Base-by-base conservation (phyloP, 495 filamentous ascomycete species). In the Aspergillus ellipticus region DNA sequence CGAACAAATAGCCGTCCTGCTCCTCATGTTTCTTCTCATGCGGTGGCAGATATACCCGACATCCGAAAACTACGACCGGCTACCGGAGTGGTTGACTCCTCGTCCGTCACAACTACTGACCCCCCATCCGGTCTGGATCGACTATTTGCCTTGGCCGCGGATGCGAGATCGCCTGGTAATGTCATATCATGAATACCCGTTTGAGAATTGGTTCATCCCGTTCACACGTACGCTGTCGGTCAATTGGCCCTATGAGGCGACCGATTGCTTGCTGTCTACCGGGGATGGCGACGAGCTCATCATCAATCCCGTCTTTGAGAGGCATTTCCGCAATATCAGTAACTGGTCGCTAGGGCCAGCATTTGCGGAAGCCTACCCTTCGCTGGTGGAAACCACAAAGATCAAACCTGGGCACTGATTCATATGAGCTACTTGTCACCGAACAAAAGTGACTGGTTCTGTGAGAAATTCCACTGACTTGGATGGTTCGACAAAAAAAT, bases 21-120 rank as follows among this genome's bases (percentile, higher is more conserved):
- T 87, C 60, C 69, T 81, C 63, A 93, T 92, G 89, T 93, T 92
- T 67, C 79, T 90, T 8, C 63, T 89, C 49, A 89, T 92, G 86
- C 84, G 89, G 2, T 95, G 89, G 89, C 84, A 86, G 62, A 84
- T 95, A 20, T 77, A 73, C 9, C 89, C 89, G 0, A 89, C 89
- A 4, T 75, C 73, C 43, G 85, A 88, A 58, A 92, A 89, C 69
- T 90, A 87, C 64, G 77, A 84, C 17, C 78, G 88, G 6, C 65
- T 94, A 2, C 89, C 90, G 0, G 70, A 81, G 1, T 92, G 83
- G 82, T 66, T 85, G 15, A 78, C 76, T 0, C 89, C 89, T 9
- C 69, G 80, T 2, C 73, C 80, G 0, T 74, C 75, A 8, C 89
- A 92, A 66, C 70, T 86, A 10, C 73, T 81, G 24, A 75, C 67